Evolutionary conservation across 1,284 basidiomycete genomes (phyloP), one percentile per base, ranked within the genome.

Genomic region (Leccinum solheimii): DNA sequence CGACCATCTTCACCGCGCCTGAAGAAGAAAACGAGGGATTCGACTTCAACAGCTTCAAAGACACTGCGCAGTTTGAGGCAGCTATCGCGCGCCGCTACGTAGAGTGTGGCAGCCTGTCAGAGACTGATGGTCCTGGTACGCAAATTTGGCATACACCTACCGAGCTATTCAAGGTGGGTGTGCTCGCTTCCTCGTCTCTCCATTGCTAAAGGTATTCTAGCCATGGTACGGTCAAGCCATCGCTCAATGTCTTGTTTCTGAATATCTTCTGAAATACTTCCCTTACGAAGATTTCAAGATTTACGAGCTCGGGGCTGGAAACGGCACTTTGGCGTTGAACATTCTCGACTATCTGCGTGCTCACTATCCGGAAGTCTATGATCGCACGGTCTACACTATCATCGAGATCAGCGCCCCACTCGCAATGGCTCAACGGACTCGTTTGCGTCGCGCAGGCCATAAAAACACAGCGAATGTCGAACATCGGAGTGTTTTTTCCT

Each of bases 101-200:
- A 45, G 80, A 81, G 13, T 92, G 92, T 68, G 88, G 85, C 19
- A 79, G 77, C 62, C 83, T 88, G 67, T 68, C 65, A 30, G 81
- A 81, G 56, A 80, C 80, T 49, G 82, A 85, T 40, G 91, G 92
- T 3, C 86, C 91, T 14, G 95, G 95, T 5, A 84, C 87, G 69
- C 97, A 99, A 76, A 83, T 99, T 58, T 99, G 97, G 97, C 97
- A 99, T 78, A 99, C 97, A 0, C 97, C 97, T 0, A 98, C 95
- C 2, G 97, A 99, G 75, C 79, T 99, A 45, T 98, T 99, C 83
- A 95, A 97, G 84, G 96, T 95, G 70, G 64, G 84, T 76, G 13
- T 75, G 7, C 36, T 43, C 53, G 58, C 55, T 61, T 62, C 54
- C 48, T 59, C 26, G 62, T 49, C 45, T 36, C 43, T 55, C 60